Conservation (phyloP, 139 green algal genomes). For the Coccomyxa sp. region DNA sequence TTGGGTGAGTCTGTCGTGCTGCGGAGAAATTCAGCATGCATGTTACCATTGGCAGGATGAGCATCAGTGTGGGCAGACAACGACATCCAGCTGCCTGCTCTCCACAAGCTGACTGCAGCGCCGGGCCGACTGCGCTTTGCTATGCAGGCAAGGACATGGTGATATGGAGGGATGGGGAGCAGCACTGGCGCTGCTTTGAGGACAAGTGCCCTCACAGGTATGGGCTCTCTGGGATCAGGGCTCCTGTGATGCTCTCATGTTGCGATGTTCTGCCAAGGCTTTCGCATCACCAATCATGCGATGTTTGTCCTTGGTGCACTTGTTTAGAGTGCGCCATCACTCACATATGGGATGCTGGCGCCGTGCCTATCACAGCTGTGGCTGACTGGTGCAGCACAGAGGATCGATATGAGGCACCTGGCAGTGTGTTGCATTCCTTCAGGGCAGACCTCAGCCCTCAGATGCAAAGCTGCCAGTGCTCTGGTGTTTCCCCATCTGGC, state of each 20-base stretch:
- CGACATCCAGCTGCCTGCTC: not conserved
- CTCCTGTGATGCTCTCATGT: not conserved
- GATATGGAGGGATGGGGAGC: constrained; percentile 24
- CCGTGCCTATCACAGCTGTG: too few relatives aligned
- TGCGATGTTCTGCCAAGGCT: not conserved
- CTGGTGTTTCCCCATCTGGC: not conserved
- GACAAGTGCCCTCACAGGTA: constrained; percentile 54
- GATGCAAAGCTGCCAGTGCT: not conserved
- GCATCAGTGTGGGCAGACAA: not conserved
- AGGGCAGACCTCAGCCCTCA: not conserved
- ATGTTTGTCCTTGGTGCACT: too few relatives aligned
- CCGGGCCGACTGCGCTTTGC: not conserved
- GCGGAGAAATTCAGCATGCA: not conserved
- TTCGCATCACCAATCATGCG: not conserved
- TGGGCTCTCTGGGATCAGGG: not conserved
- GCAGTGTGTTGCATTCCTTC: not conserved
- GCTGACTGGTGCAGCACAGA: too few relatives aligned
- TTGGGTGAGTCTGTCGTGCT: constrained; percentile 17
- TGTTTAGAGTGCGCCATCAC: too few relatives aligned
- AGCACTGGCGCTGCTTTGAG: constrained; percentile 32
- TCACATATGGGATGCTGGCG: too few relatives aligned
- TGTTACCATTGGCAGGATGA: not conserved
- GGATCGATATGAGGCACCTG: too few relatives aligned
- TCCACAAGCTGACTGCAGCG: not conserved
- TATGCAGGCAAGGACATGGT: constrained; percentile 28